These are phyloP conservation scores for Pelargonium hybrid DNA, from an alignment of 441 rosid species.

Conservation along the genomic window DNA sequence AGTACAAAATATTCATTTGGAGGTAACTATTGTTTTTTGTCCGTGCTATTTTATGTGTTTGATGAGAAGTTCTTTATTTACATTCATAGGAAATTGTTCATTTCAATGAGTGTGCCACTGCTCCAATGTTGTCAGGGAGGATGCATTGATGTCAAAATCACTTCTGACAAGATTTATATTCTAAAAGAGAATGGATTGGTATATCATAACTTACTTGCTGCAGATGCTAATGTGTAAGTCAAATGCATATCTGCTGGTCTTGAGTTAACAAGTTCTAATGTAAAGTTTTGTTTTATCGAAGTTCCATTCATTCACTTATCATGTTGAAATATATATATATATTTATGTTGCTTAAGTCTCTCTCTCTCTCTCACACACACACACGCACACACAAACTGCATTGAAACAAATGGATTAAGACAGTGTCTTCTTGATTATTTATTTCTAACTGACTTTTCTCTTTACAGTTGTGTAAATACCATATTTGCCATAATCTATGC, in stretches of 20 bases:
- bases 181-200: slow-evolving; percentile 58
- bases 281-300: not conserved
- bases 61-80: slow-evolving; percentile 7
- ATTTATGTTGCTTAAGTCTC: not conserved
- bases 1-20: slow-evolving; percentile 42
- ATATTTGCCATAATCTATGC: slow-evolving; percentile 10
- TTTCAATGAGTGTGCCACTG: slow-evolving; percentile 14
- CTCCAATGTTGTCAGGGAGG: slow-evolving; percentile 44
- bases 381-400: not conserved
- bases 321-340: no score
- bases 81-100: slow-evolving; percentile 6
- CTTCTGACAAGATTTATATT: slow-evolving; percentile 64
- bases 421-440: not conserved
- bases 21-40: slow-evolving; percentile 33
- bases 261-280: not conserved
- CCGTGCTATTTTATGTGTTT: not conserved
- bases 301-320: not conserved
- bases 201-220: slow-evolving; percentile 29
- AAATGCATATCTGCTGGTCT: not conserved
- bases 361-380: not conserved
- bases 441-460: not conserved
- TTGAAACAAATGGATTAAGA: not conserved
- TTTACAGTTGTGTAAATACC: not conserved
- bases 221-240: slow-evolving; percentile 46
- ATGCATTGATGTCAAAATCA: slow-evolving; percentile 63